Evolutionary conservation across 768 basidiomycete genomes (phyloP).

Genomic region (Russula brevipes): DNA sequence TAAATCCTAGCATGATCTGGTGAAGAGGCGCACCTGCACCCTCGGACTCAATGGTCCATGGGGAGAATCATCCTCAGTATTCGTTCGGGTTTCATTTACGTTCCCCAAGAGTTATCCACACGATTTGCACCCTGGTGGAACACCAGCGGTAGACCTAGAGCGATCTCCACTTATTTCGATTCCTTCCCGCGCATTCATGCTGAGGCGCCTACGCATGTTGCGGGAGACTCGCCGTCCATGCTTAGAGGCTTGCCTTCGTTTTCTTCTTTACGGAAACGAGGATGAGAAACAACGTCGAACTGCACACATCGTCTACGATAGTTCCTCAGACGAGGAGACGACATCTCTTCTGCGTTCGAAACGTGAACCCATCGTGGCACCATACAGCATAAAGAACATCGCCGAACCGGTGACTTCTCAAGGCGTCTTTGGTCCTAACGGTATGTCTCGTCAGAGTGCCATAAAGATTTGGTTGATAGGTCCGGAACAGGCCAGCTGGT

Average conservation of each 20-base stretch:
- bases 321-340: conserved; percentile 61
- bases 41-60: conserved; percentile 86
- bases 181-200: conserved; percentile 70
- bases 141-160: conserved; percentile 76
- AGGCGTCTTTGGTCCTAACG: conserved; percentile 84
- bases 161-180: conserved; percentile 74
- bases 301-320: conserved; percentile 49
- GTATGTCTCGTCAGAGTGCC: conserved; percentile 36
- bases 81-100: conserved; percentile 82
- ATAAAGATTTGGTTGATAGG: neutral
- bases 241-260: conserved; percentile 76
- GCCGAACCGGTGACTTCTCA: conserved; percentile 84
- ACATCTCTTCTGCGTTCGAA: conserved; percentile 34
- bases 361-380: conserved; percentile 47
- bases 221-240: conserved; percentile 74
- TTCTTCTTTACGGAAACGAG: conserved; percentile 68
- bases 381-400: conserved; percentile 66
- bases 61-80: conserved; percentile 81
- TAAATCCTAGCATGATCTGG: conserved; percentile 51
- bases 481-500: conserved; percentile 67
- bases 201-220: conserved; percentile 68
- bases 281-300: conserved; percentile 43
- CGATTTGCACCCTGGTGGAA: conserved; percentile 53
- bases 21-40: conserved; percentile 73
- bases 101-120: conserved; percentile 83